These are phyloP conservation scores for Ascomycota sp. DNA, from an alignment of 2,329 filamentous ascomycete species.

Conservation along the genomic window DNA sequence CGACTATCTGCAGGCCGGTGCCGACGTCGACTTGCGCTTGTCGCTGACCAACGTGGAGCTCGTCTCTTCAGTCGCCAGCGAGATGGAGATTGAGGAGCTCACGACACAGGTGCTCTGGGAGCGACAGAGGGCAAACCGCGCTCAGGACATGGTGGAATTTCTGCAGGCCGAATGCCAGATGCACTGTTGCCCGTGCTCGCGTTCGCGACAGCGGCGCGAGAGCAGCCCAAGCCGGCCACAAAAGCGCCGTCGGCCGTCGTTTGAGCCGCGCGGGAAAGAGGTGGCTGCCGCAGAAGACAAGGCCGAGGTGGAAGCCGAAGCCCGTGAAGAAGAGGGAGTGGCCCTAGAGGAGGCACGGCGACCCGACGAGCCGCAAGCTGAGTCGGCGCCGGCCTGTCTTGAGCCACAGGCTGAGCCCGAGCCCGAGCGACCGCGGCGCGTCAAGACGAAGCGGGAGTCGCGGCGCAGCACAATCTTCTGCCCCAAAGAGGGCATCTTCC, in stretches of 20 bases:
- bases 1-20: constrained; percentile 5
- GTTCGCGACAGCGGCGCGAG: constrained; percentile 10
- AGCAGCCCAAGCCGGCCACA: constrained; percentile 4
- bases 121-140: constrained; percentile 41
- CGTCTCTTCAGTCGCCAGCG: constrained; percentile 29
- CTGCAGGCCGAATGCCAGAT: constrained; percentile 53
- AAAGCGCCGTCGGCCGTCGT: constrained; percentile 4
- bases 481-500: constrained; percentile 39
- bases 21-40: constrained; percentile 18
- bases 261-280: constrained; percentile 1
- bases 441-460: constrained; percentile 16
- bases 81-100: constrained; percentile 36
- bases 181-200: constrained; percentile 37
- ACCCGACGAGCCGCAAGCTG: too few species aligned
- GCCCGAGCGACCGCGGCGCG: constrained; percentile 1
- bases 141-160: constrained; percentile 53
- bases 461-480: constrained; percentile 34
- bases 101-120: constrained; percentile 31
- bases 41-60: constrained; percentile 27
- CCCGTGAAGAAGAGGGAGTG: background rate
- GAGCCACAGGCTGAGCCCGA: constrained; percentile 4
- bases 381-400: too few species aligned
- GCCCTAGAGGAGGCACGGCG: constrained; percentile 1
- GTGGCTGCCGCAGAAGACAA: background rate
- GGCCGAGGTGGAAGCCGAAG: background rate